A percentile compares a stretch with the other conserved stretches of the same genome.
Evolutionary conservation across 106 monocot species (phyloP).

Genomic region (Dactylorhiza incarnata): DNA sequence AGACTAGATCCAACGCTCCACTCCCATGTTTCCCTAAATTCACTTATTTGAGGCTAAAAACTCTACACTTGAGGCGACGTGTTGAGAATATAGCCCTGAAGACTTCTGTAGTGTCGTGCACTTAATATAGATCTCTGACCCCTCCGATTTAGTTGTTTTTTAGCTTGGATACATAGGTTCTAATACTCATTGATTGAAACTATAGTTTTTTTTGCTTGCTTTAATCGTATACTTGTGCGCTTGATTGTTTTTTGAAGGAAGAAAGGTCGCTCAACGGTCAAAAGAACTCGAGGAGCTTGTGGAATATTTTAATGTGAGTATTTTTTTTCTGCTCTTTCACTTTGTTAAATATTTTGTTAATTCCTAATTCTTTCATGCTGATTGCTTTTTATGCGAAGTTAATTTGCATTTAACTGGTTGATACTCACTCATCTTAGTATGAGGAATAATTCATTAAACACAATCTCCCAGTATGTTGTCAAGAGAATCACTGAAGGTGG

Average conservation of each 20-base stretch:
- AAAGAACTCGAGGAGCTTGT: conserved; percentile 72
- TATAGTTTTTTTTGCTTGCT: neutral
- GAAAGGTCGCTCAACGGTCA: conserved; percentile 62
- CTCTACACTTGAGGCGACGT: no score
- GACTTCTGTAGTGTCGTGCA: no score
- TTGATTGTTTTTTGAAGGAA: conserved; percentile 41
- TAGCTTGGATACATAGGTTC: no score
- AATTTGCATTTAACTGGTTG: neutral
- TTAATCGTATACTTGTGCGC: neutral
- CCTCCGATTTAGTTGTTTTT: no score
- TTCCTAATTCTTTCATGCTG: neutral
- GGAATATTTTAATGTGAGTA: conserved; percentile 93
- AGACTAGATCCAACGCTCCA: no score
- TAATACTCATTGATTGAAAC: neutral
- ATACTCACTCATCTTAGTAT: neutral
- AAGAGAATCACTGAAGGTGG: neutral
- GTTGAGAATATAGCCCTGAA: no score
- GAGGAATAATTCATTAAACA: neutral
- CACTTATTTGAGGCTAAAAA: no score
- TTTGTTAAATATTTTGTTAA: neutral
- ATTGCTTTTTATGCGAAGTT: neutral
- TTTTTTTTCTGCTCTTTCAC: neutral
- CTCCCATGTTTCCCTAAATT: no score
- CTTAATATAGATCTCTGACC: no score
- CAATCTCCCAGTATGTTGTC: neutral